Conservation (phyloP, 768 basidiomycete genomes). For the Megacollybia marginata region DNA sequence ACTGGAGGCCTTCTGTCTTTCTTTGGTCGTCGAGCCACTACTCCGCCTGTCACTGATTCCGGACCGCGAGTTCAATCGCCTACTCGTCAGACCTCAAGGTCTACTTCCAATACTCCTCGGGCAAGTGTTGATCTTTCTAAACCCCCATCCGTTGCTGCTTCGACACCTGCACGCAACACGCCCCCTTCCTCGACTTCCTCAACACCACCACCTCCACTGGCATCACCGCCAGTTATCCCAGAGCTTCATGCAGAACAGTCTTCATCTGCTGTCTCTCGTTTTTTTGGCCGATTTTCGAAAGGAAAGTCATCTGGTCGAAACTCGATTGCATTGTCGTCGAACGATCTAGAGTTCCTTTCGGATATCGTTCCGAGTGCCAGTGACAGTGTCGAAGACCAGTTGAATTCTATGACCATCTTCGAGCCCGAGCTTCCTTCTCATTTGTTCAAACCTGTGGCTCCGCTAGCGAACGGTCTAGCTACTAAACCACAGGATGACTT, state of each 20-base stretch:
- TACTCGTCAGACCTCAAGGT: slow-evolving; percentile 10
- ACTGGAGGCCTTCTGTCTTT: slow-evolving; percentile 64
- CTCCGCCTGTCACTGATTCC: slow-evolving; percentile 15
- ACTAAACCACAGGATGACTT: not conserved
- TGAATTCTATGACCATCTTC: slow-evolving; percentile 14
- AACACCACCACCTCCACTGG: not conserved
- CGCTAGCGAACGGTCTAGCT: slow-evolving; percentile 10
- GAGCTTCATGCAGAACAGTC: slow-evolving; percentile 12
- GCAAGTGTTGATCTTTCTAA: slow-evolving; percentile 2
- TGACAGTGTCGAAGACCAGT: slow-evolving; percentile 30
- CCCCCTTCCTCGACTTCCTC: not conserved
- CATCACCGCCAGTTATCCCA: slow-evolving; percentile 3
- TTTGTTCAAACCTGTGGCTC: slow-evolving; percentile 41
- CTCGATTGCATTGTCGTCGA: slow-evolving; percentile 65
- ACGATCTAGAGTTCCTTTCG: slow-evolving; percentile 78
- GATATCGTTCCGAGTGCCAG: slow-evolving; percentile 54
- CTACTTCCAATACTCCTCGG: slow-evolving; percentile 9
- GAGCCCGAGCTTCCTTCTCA: slow-evolving; percentile 33
- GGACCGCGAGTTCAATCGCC: slow-evolving; percentile 16
- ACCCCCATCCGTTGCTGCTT: not conserved
- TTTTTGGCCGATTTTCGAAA: slow-evolving; percentile 70
- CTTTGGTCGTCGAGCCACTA: slow-evolving; percentile 43
- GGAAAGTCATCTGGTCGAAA: slow-evolving; percentile 32
- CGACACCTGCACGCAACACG: not conserved
- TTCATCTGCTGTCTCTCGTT: slow-evolving; percentile 75